phyloP scores from a whole-genome alignment of 306 rosid species.

The Calophaca sinica region DNA sequence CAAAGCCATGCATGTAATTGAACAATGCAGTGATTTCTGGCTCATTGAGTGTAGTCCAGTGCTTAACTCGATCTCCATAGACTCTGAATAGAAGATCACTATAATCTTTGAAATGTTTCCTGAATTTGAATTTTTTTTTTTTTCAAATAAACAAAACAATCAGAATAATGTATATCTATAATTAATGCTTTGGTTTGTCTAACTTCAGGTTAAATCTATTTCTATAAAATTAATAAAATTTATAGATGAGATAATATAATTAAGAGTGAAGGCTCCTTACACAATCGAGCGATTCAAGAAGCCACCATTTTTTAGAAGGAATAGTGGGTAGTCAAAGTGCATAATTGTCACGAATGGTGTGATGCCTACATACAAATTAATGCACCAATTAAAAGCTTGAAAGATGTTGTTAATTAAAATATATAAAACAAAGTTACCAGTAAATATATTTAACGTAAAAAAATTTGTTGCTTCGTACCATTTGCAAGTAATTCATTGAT shows the following conservation, averaged over 20 bases:
- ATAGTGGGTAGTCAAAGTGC: conserved; percentile 40
- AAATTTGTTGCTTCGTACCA: conserved; percentile 19
- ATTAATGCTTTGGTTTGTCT: not conserved
- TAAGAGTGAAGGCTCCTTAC: conserved; percentile 37
- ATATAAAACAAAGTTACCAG: too few species aligned
- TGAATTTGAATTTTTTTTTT: not conserved
- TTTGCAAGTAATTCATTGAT: conserved; percentile 42
- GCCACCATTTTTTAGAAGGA: not conserved
- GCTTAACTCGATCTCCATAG: conserved; percentile 58
- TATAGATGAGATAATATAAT: not conserved
- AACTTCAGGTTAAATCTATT: too few species aligned
- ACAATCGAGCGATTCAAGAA: conserved; percentile 35
- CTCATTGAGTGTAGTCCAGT: conserved; percentile 56
- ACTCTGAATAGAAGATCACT: conserved; percentile 43
- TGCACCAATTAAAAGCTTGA: too few species aligned
- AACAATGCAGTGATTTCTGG: conserved; percentile 29
- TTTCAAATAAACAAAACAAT: too few species aligned
- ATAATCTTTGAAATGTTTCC: conserved; percentile 49
- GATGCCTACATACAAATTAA: conserved; percentile 10
- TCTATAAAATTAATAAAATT: too few species aligned
- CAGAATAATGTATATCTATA: not conserved
- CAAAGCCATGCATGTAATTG: conserved; percentile 46
- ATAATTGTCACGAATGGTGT: conserved; percentile 39
- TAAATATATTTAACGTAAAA: not conserved
- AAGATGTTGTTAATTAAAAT: too few species aligned